phyloP scores from a whole-genome alignment of 179 eudicot genomes.

The Silene vulgaris region DNA sequence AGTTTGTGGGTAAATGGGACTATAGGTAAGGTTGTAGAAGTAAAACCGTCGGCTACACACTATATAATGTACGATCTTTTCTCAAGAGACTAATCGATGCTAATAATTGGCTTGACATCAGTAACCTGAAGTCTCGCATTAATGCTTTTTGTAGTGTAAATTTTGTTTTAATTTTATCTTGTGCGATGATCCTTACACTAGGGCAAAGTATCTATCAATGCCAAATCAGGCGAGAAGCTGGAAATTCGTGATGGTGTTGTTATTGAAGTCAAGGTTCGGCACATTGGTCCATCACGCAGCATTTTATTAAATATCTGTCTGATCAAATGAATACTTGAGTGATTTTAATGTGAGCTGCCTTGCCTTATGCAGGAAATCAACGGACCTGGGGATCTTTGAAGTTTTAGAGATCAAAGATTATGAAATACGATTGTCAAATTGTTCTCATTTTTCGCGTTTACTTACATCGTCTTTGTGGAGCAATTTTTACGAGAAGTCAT shows the following conservation, averaged over 20 bases:
- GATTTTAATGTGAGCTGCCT: background rate
- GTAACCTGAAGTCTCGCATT: background rate
- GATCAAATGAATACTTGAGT: conserved; percentile 3
- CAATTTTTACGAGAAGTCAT: conserved; percentile 7
- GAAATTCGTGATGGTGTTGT: conserved; percentile 81
- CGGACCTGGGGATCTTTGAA: conserved; percentile 46
- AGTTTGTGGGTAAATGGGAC: background rate
- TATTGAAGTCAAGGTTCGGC: conserved; percentile 62
- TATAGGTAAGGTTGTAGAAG: background rate
- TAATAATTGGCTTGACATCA: background rate
- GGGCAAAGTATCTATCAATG: conserved; percentile 70
- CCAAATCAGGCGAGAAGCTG: conserved; percentile 65
- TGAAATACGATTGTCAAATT: conserved; percentile 2
- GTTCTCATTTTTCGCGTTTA: conserved; percentile 15
- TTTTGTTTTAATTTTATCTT: background rate
- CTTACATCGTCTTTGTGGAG: conserved; percentile 13
- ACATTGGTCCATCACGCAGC: background rate
- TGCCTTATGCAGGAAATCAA: conserved; percentile 55
- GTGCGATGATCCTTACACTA: conserved; percentile 11
- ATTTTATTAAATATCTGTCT: background rate
- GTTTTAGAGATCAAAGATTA: background rate
- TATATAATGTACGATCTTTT: background rate
- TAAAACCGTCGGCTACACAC: background rate
- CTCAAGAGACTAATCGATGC: background rate
- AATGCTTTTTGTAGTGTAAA: background rate